Percentiles rank a stretch among this genome's conserved stretches.
phyloP scores from a whole-genome alignment of 23 red algal genomes.

The Cyanidiococcus yangmingshanensis region DNA sequence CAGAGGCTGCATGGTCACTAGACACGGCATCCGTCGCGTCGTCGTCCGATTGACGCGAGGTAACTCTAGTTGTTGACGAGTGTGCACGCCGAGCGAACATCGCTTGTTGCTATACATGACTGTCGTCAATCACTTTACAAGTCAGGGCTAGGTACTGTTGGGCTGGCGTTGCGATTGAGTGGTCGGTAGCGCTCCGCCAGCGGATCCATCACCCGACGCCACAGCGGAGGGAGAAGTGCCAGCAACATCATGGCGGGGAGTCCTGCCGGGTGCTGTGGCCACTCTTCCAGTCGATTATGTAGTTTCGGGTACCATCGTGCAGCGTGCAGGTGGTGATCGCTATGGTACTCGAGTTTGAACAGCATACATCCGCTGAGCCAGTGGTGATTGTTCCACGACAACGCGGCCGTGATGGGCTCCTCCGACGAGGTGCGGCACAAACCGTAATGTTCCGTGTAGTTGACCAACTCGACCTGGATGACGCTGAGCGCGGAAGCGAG shows the following conservation, averaged over 20 bases:
- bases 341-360: slow-evolving; percentile 83
- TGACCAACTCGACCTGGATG: slow-evolving; percentile 45
- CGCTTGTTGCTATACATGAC: too few species aligned
- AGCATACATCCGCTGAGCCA: slow-evolving; percentile 43
- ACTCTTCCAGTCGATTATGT: slow-evolving; percentile 19
- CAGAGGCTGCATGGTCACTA: too few species aligned
- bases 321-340: slow-evolving; percentile 73
- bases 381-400: slow-evolving; percentile 74
- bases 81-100: too few species aligned
- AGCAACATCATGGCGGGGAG: slow-evolving; percentile 52
- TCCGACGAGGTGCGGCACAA: slow-evolving; percentile 24
- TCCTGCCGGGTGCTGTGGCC: slow-evolving; percentile 48
- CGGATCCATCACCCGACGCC: slow-evolving; percentile 63
- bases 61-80: too few species aligned
- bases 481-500: background rate
- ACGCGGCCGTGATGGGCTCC: slow-evolving; percentile 39
- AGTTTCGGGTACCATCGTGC: slow-evolving; percentile 50
- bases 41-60: too few species aligned
- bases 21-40: too few species aligned
- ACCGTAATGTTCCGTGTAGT: slow-evolving; percentile 89
- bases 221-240: slow-evolving; percentile 47
- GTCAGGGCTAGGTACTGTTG: too few species aligned
- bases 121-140: too few species aligned
- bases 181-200: background rate
- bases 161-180: too few species aligned